A percentile compares a stretch with the other conserved stretches of the same genome.
These are phyloP conservation scores for Pleoardoris graminearum DNA, from an alignment of 2,329 filamentous ascomycete species.

Conservation along the genomic window DNA sequence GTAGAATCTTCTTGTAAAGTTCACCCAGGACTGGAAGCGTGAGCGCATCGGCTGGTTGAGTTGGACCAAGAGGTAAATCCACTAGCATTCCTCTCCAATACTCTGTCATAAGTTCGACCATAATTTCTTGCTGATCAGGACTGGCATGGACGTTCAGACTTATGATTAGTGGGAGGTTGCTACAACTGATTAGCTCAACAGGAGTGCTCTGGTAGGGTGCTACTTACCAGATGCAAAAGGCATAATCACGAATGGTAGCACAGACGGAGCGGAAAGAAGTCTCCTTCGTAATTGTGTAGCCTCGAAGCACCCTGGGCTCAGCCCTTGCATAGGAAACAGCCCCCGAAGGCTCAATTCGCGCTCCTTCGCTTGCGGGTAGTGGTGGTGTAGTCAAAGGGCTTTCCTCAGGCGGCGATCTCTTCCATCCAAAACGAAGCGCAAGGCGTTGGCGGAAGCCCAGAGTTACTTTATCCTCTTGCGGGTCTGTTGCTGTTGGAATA, in stretches of 20 bases:
- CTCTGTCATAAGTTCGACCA: conserved; percentile 92
- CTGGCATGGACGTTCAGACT: conserved; percentile 90
- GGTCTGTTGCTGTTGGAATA: conserved; percentile 19
- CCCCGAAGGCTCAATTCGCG: conserved; percentile 35
- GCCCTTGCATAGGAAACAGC: conserved; percentile 38
- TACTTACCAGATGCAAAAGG: conserved; percentile 76
- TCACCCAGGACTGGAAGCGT: conserved; percentile 68
- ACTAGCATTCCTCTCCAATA: conserved; percentile 79
- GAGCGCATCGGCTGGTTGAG: conserved; percentile 53
- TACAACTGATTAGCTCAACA: too few relatives aligned
- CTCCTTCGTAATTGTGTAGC: conserved; percentile 80
- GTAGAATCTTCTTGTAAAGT: conserved; percentile 73
- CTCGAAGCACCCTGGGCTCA: conserved; percentile 81
- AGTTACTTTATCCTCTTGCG: conserved; percentile 33
- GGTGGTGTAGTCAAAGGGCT: too few relatives aligned
- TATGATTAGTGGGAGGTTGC: conserved; percentile 79
- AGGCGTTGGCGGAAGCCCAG: conserved; percentile 44
- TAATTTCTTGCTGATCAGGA: conserved; percentile 80
- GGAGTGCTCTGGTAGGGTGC: too few relatives aligned
- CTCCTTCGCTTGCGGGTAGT: conserved; percentile 15
- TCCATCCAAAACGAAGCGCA: conserved; percentile 36
- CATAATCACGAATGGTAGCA: conserved; percentile 73
- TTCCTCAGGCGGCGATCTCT: conserved; percentile 24
- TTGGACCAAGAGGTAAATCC: conserved; percentile 55
- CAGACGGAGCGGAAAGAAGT: conserved; percentile 88